A percentile compares a stretch with the other conserved stretches of the same genome.
phyloP scores from a whole-genome alignment of 1,284 basidiomycete genomes.

The Ustilago xerochloae region DNA sequence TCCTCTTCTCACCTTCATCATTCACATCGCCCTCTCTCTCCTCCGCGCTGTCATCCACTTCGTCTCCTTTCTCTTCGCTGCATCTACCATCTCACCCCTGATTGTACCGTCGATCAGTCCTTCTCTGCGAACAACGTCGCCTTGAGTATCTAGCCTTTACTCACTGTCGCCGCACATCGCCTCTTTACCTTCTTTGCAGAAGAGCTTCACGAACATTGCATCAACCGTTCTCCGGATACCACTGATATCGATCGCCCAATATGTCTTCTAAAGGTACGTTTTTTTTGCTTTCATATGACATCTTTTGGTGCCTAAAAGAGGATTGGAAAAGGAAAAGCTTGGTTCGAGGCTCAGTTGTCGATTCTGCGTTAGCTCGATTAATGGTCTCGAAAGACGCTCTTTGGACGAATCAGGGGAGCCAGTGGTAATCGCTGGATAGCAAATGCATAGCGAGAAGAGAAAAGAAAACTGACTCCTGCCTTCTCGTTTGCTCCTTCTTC shows the following conservation, averaged over 20 bases:
- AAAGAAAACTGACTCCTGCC: not conserved
- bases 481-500: not conserved
- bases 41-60: constrained; percentile 11
- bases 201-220: not conserved
- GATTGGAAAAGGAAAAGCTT: not conserved
- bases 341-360: too few species aligned
- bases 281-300: not conserved
- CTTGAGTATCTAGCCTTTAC: constrained; percentile 55
- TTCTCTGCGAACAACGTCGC: constrained; percentile 24
- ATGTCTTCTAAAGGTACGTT: constrained; percentile 59
- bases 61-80: constrained; percentile 1
- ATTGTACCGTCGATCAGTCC: constrained; percentile 14
- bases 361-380: too few species aligned
- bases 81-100: constrained; percentile 3
- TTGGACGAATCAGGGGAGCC: not conserved
- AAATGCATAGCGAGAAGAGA: too few species aligned
- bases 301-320: not conserved
- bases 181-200: not conserved
- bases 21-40: constrained; percentile 15
- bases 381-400: too few species aligned
- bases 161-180: constrained; percentile 37
- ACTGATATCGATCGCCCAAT: constrained; percentile 16
- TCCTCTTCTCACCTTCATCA: not conserved
- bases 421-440: too few species aligned
- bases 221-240: constrained; percentile 8